Evolutionary conservation across 768 basidiomycete species (phyloP).

Genomic region (Tylopilus rubrobrunneus): DNA sequence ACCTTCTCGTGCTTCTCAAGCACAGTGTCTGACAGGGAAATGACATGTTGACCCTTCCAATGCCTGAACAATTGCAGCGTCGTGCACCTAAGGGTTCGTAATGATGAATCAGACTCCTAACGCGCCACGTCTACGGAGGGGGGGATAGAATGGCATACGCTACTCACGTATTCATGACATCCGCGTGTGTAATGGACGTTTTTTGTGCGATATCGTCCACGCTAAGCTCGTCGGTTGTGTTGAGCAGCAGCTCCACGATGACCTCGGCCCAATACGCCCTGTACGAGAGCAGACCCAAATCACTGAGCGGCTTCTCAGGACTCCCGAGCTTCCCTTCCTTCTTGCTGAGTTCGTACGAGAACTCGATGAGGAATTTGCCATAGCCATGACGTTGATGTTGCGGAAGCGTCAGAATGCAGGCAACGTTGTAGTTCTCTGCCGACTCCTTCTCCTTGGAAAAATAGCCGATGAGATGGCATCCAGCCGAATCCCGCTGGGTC

Average conservation of each 20-base stretch:
- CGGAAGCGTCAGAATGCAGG: constrained; percentile 97
- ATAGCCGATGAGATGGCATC: constrained; percentile 95
- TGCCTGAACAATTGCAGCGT: constrained; percentile 94
- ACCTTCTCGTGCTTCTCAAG: constrained; percentile 88
- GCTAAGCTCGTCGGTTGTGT: constrained; percentile 69
- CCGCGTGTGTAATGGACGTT: constrained; percentile 91
- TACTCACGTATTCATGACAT: constrained; percentile 97
- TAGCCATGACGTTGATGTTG: constrained; percentile 97
- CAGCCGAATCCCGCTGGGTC: constrained; percentile 81
- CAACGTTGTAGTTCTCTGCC: constrained; percentile 97
- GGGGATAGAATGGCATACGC: constrained; percentile 3
- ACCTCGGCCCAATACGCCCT: constrained; percentile 97
- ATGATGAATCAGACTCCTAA: neutral
- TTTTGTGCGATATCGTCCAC: constrained; percentile 97
- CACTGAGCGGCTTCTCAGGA: constrained; percentile 96
- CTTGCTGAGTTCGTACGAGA: constrained; percentile 97
- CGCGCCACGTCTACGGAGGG: neutral
- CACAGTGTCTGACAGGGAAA: constrained; percentile 86
- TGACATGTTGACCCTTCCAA: constrained; percentile 91
- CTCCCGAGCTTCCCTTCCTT: constrained; percentile 93
- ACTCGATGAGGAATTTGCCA: constrained; percentile 94
- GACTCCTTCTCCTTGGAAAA: constrained; percentile 99
- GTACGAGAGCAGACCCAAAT: constrained; percentile 89
- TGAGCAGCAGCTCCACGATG: constrained; percentile 85
- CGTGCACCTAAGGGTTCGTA: constrained; percentile 67